Conservation (phyloP, 108 stramenopile genomes). For the Cylindrotheca closterium region DNA sequence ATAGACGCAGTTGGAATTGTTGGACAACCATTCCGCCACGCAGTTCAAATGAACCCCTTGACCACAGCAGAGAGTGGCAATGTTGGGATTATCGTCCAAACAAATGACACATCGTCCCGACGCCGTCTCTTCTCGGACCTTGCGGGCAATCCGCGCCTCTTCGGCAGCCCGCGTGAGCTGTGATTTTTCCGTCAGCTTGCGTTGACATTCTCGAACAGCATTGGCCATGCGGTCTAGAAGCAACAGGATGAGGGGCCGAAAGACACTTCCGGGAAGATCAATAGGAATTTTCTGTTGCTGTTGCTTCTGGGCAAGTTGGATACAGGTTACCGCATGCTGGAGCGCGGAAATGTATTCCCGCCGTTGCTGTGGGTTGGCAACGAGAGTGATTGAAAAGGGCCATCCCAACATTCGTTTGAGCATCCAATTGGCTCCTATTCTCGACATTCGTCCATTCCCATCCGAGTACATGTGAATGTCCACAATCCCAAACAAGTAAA, state of each 20-base stretch:
- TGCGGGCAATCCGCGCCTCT: slow-evolving; percentile 34
- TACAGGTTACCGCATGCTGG: not conserved
- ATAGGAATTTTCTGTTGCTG: not conserved
- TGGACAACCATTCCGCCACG: slow-evolving; percentile 39
- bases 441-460: slow-evolving; percentile 39
- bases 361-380: slow-evolving; percentile 40
- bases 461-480: slow-evolving; percentile 41
- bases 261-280: slow-evolving; percentile 9
- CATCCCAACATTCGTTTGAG: slow-evolving; percentile 12
- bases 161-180: slow-evolving; percentile 13
- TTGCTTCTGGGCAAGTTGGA: not conserved
- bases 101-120: slow-evolving; percentile 38
- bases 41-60: slow-evolving; percentile 49
- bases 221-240: slow-evolving; percentile 24
- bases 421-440: slow-evolving; percentile 28
- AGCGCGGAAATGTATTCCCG: slow-evolving; percentile 24
- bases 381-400: slow-evolving; percentile 30
- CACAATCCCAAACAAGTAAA: slow-evolving; percentile 21
- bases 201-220: slow-evolving; percentile 18
- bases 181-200: slow-evolving; percentile 14
- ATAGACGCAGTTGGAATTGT: slow-evolving; percentile 18
- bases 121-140: slow-evolving; percentile 33
- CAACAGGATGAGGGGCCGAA: slow-evolving; percentile 27
- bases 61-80: slow-evolving; percentile 50
- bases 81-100: slow-evolving; percentile 40